Conservation (phyloP, 176 grass and related monocot species). For the Oropetium thomaeum region DNA sequence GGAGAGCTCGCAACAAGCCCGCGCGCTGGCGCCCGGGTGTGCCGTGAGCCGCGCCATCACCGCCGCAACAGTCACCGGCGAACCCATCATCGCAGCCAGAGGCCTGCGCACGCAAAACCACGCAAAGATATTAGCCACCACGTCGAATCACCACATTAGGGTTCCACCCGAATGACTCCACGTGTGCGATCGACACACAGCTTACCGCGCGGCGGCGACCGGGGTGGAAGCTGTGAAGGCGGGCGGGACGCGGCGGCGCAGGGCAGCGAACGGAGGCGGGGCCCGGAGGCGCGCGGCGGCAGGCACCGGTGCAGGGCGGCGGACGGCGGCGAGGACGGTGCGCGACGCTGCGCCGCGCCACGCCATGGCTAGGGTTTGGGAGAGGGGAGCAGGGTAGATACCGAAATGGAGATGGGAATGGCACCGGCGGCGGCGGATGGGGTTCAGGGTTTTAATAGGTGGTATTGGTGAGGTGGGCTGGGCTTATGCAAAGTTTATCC, state of each 20-base stretch:
- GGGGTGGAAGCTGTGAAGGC: conserved; percentile 42
- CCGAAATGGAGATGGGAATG: background rate
- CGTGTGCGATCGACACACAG: background rate
- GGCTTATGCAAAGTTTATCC: background rate
- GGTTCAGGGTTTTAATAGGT: conserved; percentile 60
- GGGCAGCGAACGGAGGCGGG: conserved; percentile 32
- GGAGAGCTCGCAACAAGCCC: conserved; percentile 97
- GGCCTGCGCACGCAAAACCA: conserved; percentile 37
- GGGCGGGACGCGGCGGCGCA: conserved; percentile 42
- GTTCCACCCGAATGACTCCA: background rate
- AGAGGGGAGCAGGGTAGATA: background rate
- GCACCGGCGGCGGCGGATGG: conserved; percentile 19
- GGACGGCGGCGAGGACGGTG: conserved; percentile 55
- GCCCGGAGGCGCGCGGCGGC: conserved; percentile 31
- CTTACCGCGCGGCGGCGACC: conserved; percentile 35
- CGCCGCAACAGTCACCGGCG: conserved; percentile 42
- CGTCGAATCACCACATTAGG: background rate
- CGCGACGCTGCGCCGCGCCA: conserved; percentile 77
- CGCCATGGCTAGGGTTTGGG: conserved; percentile 56
- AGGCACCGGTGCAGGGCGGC: conserved; percentile 29
- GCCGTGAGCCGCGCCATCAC: conserved; percentile 70
- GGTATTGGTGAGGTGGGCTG: background rate
- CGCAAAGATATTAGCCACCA: background rate
- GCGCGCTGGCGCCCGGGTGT: conserved; percentile 65
- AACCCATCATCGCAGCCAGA: conserved; percentile 61